Evolutionary conservation across 371 early-diverging fungal genomes (phyloP), one percentile per base, ranked within the genome.

Genomic region (Mucor velutinosus): DNA sequence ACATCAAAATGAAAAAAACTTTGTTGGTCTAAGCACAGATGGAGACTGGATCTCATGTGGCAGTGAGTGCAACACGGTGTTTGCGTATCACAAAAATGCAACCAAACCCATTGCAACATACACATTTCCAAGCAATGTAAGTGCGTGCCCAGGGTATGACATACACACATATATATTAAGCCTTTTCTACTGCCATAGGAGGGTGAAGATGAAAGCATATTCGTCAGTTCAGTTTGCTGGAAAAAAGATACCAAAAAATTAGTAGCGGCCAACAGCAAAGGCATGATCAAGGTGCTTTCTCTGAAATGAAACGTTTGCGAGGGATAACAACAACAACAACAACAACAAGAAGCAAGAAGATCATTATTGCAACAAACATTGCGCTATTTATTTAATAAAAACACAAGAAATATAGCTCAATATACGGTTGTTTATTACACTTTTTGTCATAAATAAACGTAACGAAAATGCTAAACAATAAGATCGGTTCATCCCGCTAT

Each of bases 201-300:
- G 8, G 65, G 87, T 82, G 86, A 89, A 7, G 80, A 86, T 39
- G 84, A 82, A 29, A 76, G 73, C 7, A 58, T 87, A 57, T 96
- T 96, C 87, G 92, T 96, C 7, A 93, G 93, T 73, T 92, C 95
- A 10, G 92, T 97, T 2, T 94, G 94, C 68, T 96, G 94, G 95
- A 94, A 92, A 73, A 89, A 85, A 58, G 80, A 87, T 58, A 79
- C 92, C 4, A 90, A 89, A 56, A 86, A 87, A 7, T 62, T 97
- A 32, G 45, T 95, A n/a, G 90, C 93, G 0, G 95, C 95, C 62
- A 97, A 95, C 72, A 94, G 95, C 67, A 91, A 92, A 61, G 97
- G 97, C 5, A 81, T 90, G 11, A 89, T 97, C 68, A 92, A 92
- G 76, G 90, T 94, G 12, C 76, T 95, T 45, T 43, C 67, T 57